These are phyloP conservation scores for Hymenoscyphus fructigenus DNA, from an alignment of 2,329 filamentous ascomycete species.

Conservation along the genomic window DNA sequence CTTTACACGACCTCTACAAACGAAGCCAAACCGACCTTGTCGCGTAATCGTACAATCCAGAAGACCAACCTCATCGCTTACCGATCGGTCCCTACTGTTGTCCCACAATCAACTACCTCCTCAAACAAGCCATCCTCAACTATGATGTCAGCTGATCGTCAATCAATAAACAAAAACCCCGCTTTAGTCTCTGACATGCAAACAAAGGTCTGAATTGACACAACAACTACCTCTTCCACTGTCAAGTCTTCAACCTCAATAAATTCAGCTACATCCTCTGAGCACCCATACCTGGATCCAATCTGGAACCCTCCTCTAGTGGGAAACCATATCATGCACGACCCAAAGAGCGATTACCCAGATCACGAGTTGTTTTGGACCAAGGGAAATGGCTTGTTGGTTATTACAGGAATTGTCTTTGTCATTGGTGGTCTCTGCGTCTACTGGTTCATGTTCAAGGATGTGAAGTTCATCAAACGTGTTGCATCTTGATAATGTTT, in stretches of 20 bases:
- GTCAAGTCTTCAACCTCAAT: background rate
- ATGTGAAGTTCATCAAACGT: background rate
- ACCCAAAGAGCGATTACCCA: background rate
- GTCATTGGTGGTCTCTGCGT: background rate
- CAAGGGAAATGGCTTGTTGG: background rate
- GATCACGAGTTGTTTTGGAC: background rate
- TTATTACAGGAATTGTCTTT: background rate
- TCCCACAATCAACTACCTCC: background rate
- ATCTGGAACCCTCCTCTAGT: background rate
- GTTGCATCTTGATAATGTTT: background rate
- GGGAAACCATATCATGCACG: background rate
- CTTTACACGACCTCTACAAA: too few relatives aligned
- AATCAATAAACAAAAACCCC: background rate
- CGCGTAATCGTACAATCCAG: background rate
- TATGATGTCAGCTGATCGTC: background rate
- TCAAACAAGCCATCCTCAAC: background rate
- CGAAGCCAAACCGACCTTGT: background rate
- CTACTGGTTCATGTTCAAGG: background rate
- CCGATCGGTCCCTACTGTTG: background rate
- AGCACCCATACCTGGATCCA: background rate
- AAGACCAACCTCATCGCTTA: background rate
- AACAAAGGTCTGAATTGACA: background rate
- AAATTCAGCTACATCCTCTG: background rate
- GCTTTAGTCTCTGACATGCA: background rate
- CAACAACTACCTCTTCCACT: background rate